Percentiles rank a stretch among this genome's conserved stretches.
Conservation (phyloP, 352 stramenopile species). For the Saprolegnia diclina region DNA sequence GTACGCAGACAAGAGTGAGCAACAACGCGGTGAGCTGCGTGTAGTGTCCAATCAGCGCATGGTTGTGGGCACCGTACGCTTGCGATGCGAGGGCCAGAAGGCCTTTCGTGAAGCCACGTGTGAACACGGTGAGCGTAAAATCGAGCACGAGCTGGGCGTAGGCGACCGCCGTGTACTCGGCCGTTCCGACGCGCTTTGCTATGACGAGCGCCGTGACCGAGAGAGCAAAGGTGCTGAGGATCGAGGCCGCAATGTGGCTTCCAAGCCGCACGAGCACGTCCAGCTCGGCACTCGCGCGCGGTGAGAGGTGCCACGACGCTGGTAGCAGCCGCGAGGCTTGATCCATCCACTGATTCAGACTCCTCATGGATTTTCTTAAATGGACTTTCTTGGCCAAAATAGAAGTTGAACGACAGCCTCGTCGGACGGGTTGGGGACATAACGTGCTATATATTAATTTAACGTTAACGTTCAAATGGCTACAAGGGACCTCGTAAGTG, state of each 20-base stretch:
- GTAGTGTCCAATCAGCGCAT: not conserved
- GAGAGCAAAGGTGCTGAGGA: constrained; percentile 73
- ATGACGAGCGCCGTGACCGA: constrained; percentile 76
- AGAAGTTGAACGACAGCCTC: too few relatives aligned
- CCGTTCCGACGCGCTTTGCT: constrained; percentile 66
- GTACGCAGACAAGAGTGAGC: not conserved
- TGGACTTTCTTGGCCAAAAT: too few relatives aligned
- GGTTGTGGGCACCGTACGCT: constrained; percentile 30
- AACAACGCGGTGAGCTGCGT: not conserved
- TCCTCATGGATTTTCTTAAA: too few relatives aligned
- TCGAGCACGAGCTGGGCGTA: constrained; percentile 77
- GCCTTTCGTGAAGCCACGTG: constrained; percentile 72
- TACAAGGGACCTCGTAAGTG: too few relatives aligned
- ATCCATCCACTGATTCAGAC: too few relatives aligned
- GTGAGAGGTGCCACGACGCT: not conserved
- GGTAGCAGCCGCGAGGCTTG: not conserved
- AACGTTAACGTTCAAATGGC: too few relatives aligned
- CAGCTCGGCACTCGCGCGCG: constrained; percentile 29
- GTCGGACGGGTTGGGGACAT: too few relatives aligned
- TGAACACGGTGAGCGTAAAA: constrained; percentile 67
- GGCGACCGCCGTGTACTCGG: constrained; percentile 66
- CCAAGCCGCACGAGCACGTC: constrained; percentile 48
- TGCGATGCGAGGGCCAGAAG: constrained; percentile 80
- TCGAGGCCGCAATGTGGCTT: constrained; percentile 49
- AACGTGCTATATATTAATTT: too few relatives aligned